A percentile compares a stretch with the other conserved stretches of the same genome.
phyloP scores from a whole-genome alignment of 495 filamentous ascomycete species.

The Bacidia gigantensis region DNA sequence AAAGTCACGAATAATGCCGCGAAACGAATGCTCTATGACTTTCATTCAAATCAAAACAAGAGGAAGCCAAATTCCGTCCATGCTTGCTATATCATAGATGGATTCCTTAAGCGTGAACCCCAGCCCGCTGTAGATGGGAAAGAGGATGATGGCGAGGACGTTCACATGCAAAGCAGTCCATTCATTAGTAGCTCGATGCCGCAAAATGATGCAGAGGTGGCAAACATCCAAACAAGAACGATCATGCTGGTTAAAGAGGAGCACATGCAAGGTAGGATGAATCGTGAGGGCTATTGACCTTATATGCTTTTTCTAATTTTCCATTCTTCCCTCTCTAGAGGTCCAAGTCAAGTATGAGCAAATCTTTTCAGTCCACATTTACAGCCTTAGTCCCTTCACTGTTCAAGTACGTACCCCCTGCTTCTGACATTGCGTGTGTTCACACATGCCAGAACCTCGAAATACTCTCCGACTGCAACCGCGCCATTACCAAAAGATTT shows the following conservation, averaged over 20 bases:
- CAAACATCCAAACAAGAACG: slow-evolving; percentile 34
- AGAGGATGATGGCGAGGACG: slow-evolving; percentile 46
- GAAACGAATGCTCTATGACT: slow-evolving; percentile 88
- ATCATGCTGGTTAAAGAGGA: slow-evolving; percentile 72
- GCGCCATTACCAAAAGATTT: slow-evolving; percentile 40
- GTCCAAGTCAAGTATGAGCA: slow-evolving; percentile 51
- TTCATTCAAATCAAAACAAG: slow-evolving; percentile 63
- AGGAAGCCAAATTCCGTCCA: slow-evolving; percentile 61
- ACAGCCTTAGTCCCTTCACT: slow-evolving; percentile 61
- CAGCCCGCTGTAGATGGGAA: slow-evolving; percentile 13
- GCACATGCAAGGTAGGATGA: slow-evolving; percentile 50
- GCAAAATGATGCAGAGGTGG: slow-evolving; percentile 30
- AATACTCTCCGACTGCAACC: slow-evolving; percentile 52
- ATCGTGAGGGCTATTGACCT: neutral
- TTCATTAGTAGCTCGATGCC: slow-evolving; percentile 47
- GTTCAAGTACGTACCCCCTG: slow-evolving; percentile 37
- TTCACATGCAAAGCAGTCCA: slow-evolving; percentile 59
- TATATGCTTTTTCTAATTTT: neutral
- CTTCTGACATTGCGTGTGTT: neutral
- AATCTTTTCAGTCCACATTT: slow-evolving; percentile 68
- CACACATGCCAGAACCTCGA: slow-evolving; percentile 44
- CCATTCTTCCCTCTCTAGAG: slow-evolving; percentile 30
- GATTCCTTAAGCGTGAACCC: slow-evolving; percentile 33
- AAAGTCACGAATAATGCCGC: slow-evolving; percentile 71
- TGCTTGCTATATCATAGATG: slow-evolving; percentile 79